Evolutionary conservation across 2,329 filamentous ascomycete genomes (phyloP).

Genomic region (Paecilomyces sp.): DNA sequence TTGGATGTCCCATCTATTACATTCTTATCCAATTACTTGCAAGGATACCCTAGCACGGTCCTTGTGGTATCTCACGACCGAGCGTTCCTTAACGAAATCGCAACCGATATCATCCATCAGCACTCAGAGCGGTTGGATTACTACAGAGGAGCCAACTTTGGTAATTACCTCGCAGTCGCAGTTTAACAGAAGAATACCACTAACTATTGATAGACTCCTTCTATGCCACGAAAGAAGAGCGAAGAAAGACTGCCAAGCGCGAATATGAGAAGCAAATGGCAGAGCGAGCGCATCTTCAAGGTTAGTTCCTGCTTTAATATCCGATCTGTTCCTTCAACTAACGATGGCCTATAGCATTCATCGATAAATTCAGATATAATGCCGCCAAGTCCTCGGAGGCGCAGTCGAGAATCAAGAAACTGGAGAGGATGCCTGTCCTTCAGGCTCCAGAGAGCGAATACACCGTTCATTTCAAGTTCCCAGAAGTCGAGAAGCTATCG

Average conservation of each 20-base stretch:
- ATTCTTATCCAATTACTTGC: conserved; percentile 92
- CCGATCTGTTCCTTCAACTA: conserved; percentile 1
- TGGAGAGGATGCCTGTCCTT: conserved; percentile 92
- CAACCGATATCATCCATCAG: conserved; percentile 98
- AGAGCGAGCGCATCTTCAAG: conserved; percentile 82
- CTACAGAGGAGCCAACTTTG: conserved; percentile 95
- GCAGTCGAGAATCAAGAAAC: conserved; percentile 97
- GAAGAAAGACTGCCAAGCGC: conserved; percentile 89
- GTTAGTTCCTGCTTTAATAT: conserved; percentile 14
- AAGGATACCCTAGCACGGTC: conserved; percentile 87
- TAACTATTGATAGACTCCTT: conserved; percentile 59
- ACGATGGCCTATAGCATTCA: conserved; percentile 57
- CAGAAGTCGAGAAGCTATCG: conserved; percentile 93
- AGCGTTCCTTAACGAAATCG: conserved; percentile 96
- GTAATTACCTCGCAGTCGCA: conserved; percentile 21
- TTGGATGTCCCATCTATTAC: conserved; percentile 99
- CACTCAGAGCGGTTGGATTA: conserved; percentile 96
- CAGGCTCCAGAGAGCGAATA: conserved; percentile 90
- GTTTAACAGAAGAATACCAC: conserved; percentile 1
- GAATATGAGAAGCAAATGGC: conserved; percentile 99
- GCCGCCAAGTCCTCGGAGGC: conserved; percentile 97
- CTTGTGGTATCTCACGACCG: conserved; percentile 97
- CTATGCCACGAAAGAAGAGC: conserved; percentile 95
- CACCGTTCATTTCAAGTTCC: conserved; percentile 93
- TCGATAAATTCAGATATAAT: conserved; percentile 99